Evolutionary conservation across 176 grass and related monocot species (phyloP), one percentile per base, ranked within the genome.

Genomic region (Hordeum marinum): DNA sequence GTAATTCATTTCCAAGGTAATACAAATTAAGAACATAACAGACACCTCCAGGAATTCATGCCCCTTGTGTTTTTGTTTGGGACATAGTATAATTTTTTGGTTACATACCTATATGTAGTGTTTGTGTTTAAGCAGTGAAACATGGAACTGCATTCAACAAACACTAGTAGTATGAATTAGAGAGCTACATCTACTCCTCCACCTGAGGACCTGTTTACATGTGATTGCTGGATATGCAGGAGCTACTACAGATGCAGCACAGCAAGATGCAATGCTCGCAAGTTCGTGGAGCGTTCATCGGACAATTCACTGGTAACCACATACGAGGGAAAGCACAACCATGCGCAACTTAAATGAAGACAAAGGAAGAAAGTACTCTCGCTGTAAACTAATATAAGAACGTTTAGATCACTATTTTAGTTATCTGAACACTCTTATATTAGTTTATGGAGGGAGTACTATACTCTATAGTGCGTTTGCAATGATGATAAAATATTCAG

Each of bases 261-360:
- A 62, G 84, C 87, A 0, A 88, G 85, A 86, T 88, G 91, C 71
- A 94, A 65, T 4, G 88, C 78, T 13, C 65, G 85, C 24, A 86
- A 90, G 85, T 93, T 88, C 4, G 85, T 93, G 18, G 88, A 90
- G 74, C 88, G 64, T 54, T 84, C 72, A 20, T 87, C 87, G 0
- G 91, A 87, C 63, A 84, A 87, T 27, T 90, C 80, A 1, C 80
- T 87, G 45, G 63, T 87, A 6, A 92, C 91, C n/a, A 92, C 82
- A 37, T 88, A 90, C 25, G 91, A 93, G 86, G 91, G 88, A 26
- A 76, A 41, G 43, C 91, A 94, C 68, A 90, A 90, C 48, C 91
- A 90, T 26, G 72, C 25, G 4, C 41, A 5, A 32, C 43, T 12
- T 54, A 25, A 10, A 42, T 75, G 72, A 75, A 75, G 72, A 34